Base-by-base conservation (phyloP, 345 rosid genomes). In the Populus simonii region DNA sequence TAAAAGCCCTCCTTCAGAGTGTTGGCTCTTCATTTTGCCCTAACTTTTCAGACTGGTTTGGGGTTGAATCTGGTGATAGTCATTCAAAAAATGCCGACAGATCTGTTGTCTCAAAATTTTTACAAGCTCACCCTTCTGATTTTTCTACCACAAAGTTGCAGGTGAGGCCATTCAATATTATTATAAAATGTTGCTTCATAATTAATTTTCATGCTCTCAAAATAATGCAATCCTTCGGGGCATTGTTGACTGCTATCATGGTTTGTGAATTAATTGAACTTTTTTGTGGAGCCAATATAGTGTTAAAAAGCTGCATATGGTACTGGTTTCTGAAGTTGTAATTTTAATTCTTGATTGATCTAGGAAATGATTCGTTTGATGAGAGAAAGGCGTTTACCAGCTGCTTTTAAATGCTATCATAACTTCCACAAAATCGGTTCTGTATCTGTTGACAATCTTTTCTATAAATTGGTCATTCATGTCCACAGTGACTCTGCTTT, bases 321-420 rank as follows among this genome's bases (percentile, higher is more conserved):
- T 15, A 12, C 17, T 33, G 17, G 17, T 33, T 31, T 15, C 9
- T 33, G 17, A 8, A 35, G 38, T 23, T 73, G 7, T 66, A 41
- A 8, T 43, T 39, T 65, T 70, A 17, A 62, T 43, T 63, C 45
- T 73, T 71, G 29, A 51, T 71, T 76, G 68, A 74, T 70, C 67
- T 89, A 95, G 99, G 99, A 95, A 90, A 89, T 92, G 97, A 73
- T 95, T 53, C 92, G 91, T 84, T 78, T 95, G 85, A 89, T 95
- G 88, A 89, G 84, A 88, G 94, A 92, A 49, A 93, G 85, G 75
- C 96, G 89, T 81, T 89, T 85, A 68, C 97, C 96, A 69, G 90
- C 84, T 74, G 92, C 98, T 61, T 91, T 95, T 82, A 95, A 93
- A 83, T 91, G 96, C 83, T 93, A 93, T 81, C 94, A 91, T 80